These are phyloP conservation scores for Cladosporium oxysporum DNA, from an alignment of 2,329 filamentous ascomycete species.

Conservation along the genomic window DNA sequence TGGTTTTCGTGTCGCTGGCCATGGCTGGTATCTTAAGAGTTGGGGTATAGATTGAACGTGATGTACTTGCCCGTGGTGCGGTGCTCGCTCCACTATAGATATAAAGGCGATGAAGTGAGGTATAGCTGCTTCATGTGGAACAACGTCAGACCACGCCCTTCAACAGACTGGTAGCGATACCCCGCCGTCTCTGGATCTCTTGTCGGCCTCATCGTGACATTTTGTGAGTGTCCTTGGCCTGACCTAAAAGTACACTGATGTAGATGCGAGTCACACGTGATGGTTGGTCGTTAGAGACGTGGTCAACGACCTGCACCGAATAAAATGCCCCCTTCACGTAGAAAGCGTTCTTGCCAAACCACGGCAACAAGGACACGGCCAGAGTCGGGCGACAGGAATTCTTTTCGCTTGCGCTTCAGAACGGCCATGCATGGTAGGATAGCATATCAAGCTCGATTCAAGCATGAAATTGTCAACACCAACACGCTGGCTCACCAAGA, in stretches of 20 bases:
- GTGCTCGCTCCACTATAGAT: background rate
- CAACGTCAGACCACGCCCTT: slow-evolving; percentile 3
- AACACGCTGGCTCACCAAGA: background rate
- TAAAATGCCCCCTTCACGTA: background rate
- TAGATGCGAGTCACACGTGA: background rate
- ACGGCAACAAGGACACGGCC: background rate
- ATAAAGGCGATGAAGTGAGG: background rate
- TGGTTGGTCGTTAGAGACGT: background rate
- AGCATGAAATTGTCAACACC: background rate
- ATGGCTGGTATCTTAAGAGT: slow-evolving; percentile 5
- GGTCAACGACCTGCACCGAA: background rate
- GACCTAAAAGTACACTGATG: background rate
- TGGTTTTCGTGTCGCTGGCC: slow-evolving; percentile 23
- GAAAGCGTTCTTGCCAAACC: too few relatives aligned
- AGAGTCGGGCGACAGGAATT: background rate
- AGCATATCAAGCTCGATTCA: background rate
- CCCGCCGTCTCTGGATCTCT: background rate
- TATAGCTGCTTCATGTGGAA: background rate
- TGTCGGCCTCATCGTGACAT: background rate
- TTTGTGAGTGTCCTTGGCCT: background rate
- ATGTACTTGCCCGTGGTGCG: background rate
- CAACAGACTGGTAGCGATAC: background rate
- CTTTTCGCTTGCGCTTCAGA: background rate
- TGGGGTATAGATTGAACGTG: background rate
- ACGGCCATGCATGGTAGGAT: background rate